Evolutionary conservation across 306 rosid species (phyloP).

Genomic region (Fagus crenata): DNA sequence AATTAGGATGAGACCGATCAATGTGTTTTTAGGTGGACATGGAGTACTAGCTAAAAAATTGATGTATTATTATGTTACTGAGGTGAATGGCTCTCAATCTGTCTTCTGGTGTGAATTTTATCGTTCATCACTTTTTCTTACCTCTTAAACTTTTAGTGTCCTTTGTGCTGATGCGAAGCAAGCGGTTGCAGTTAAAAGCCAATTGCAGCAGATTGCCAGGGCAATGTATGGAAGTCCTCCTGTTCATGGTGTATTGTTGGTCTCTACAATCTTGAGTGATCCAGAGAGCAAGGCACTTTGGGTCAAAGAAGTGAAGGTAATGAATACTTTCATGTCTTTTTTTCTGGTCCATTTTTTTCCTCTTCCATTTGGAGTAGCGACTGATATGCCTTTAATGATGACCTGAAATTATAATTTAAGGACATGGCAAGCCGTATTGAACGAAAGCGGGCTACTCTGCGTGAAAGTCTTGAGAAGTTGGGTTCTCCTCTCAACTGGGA

Average conservation of each 20-base stretch:
- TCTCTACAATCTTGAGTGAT: conserved; percentile 38
- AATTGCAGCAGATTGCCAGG: conserved; percentile 39
- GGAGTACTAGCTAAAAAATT: not conserved
- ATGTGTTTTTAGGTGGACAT: not conserved
- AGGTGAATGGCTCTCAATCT: not conserved
- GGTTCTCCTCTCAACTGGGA: conserved; percentile 39
- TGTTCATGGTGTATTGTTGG: conserved; percentile 34
- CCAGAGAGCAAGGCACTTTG: conserved; percentile 32
- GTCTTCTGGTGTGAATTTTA: not conserved
- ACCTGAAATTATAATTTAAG: conserved; percentile 16
- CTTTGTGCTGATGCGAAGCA: conserved; percentile 32
- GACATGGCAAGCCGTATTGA: conserved; percentile 35
- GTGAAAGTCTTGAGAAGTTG: conserved; percentile 30
- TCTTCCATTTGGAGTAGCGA: not conserved
- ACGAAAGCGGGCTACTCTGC: conserved; percentile 29
- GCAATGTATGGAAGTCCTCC: conserved; percentile 47
- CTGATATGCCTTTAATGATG: not conserved
- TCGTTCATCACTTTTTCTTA: not conserved
- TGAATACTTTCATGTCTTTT: not conserved
- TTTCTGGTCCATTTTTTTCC: not conserved
- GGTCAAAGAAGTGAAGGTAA: conserved; percentile 43
- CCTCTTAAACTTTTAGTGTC: conserved; percentile 23
- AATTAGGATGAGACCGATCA: not conserved
- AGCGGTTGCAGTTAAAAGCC: conserved; percentile 36
- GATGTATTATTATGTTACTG: not conserved